Evolutionary conservation across 257 asterid genomes (phyloP), one percentile per base, ranked within the genome.

Genomic region (Salvia miltiorrhiza): DNA sequence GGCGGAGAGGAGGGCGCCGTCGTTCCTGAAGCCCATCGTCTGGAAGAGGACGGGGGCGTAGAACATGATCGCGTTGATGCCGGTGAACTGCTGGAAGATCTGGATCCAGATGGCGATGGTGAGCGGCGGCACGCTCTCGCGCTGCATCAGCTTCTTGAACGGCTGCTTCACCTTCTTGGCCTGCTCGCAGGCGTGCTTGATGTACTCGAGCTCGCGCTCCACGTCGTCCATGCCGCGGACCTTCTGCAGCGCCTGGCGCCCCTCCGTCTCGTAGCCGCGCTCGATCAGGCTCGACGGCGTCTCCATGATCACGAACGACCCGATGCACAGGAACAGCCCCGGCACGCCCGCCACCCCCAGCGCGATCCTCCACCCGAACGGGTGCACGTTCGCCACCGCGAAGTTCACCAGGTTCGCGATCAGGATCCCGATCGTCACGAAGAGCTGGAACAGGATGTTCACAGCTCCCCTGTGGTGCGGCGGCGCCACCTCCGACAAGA

Each of bases 381-480:
- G 92, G 30, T 84, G 94, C 1, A 87, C 13, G 1, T 2, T 54
- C 1, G 92, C 70, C 0, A 85, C 84, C 0, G 44, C 86, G 26
- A 79, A 92, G 80, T 92, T 92, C 0, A 92, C 84, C 0, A 92
- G 67, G 63, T 85, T 85, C 0, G 98, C 96, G 0, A 86, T 71
- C 21, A 92, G 69, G 41, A 92, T 89, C 2, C 96, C 98, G 4
- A 89, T 83, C 7, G 96, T 92, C 0, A 92, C 78, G 62, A 90
- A 86, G n/a, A 89, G 92, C 64, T 92, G 98, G 84, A 87, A 89
- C 49, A 89, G 87, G 49, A 89, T 83, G 78, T 87, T 92, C 28
- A 92, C 90, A 0, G 94, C 98, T 3, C 96, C 96, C 14, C 96
- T 78, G n/a, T 78, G 88, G 3, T 89, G 90, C 1, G 77, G 57